Evolutionary conservation across 2,329 filamentous ascomycete genomes (phyloP), one percentile per base, ranked within the genome.

Genomic region (Alternaria rosae): DNA sequence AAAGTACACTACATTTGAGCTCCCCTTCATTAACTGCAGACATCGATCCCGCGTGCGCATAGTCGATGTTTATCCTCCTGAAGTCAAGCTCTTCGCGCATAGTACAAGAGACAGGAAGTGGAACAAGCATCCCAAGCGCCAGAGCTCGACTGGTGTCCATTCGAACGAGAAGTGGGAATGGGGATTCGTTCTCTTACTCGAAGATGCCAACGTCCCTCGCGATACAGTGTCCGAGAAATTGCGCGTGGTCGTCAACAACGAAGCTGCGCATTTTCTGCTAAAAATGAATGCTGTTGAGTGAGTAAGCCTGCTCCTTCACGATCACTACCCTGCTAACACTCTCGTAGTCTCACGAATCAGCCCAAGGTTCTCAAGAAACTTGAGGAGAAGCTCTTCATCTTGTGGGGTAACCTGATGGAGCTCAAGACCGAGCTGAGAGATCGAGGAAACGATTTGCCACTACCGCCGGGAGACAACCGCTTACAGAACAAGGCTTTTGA

Each of bases 161-260:
- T 20, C 13, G 1, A 66, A 80, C 52, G 85, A 86, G 35, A 57
- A 77, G 8, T 97, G 92, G 91, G 89, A 95, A 77, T 97, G 94
- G 94, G 86, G 87, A 13, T 97, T 97, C 78, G 87, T 87, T 21
- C 84, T 98, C 23, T 84, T 91, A 12, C 86, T 97, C 1, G 91
- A 97, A 78, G 92, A 94, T 66, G 88, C 86, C 0, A 76, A 80
- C 23, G 41, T 71, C 10, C 62, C 72, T 8, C 62, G 67, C 5
- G 68, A 30, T 74, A 80, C 45, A 32, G 60, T 62, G 3, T 67
- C 72, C 3, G 65, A 72, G 21, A 67, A 83, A 26, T 75, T 94
- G 54, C 92, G 91, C 84, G 85, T 91, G 4, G 82, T 91, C 6
- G 89, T 97, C 1, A 62, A 60, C 4, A 85, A 89, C 58, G 59